Percentiles rank a stretch among this genome's conserved stretches.
These are phyloP conservation scores for Alloascoidea hylecoeti DNA, from an alignment of 805 yeast species.

Conservation along the genomic window DNA sequence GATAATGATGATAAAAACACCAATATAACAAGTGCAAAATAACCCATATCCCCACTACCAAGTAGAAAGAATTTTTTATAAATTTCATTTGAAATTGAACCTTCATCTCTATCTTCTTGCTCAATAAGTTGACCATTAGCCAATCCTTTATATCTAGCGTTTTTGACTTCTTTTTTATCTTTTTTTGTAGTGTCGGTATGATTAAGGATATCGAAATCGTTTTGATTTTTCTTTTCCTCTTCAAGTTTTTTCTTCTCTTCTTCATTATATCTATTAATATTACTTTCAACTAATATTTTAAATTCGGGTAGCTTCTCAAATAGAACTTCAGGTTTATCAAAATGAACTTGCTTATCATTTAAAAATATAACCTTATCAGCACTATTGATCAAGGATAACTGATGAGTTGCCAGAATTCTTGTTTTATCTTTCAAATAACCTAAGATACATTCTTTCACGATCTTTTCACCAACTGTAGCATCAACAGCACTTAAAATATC, in stretches of 20 bases:
- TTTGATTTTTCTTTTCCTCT: constrained; percentile 11
- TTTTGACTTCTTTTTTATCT: constrained; percentile 9
- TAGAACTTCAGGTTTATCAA: constrained; percentile 50
- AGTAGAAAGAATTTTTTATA: constrained; percentile 33
- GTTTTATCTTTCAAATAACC: constrained; percentile 47
- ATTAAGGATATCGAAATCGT: constrained; percentile 8
- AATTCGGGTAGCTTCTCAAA: constrained; percentile 29
- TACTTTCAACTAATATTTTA: constrained; percentile 33
- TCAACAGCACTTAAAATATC: constrained; percentile 85
- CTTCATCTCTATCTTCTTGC: constrained; percentile 6
- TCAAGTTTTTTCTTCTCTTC: constrained; percentile 7
- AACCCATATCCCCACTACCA: constrained; percentile 30
- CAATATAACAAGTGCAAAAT: constrained; percentile 38
- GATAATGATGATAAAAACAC: constrained; percentile 23
- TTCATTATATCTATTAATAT: constrained; percentile 18
- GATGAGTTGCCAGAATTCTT: constrained; percentile 74
- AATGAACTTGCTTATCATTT: constrained; percentile 36
- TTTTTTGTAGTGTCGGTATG: constrained; percentile 10
- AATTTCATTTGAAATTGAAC: constrained; percentile 18
- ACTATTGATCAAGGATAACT: constrained; percentile 49
- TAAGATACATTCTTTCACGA: constrained; percentile 52
- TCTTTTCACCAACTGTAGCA: constrained; percentile 70
- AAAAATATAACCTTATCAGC: constrained; percentile 63
- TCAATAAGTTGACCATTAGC: constrained; percentile 7
- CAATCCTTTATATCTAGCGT: constrained; percentile 8